A percentile compares a stretch with the other conserved stretches of the same genome.
Conservation (phyloP, 2,329 filamentous ascomycete genomes). For the Apiospora arundinis region DNA sequence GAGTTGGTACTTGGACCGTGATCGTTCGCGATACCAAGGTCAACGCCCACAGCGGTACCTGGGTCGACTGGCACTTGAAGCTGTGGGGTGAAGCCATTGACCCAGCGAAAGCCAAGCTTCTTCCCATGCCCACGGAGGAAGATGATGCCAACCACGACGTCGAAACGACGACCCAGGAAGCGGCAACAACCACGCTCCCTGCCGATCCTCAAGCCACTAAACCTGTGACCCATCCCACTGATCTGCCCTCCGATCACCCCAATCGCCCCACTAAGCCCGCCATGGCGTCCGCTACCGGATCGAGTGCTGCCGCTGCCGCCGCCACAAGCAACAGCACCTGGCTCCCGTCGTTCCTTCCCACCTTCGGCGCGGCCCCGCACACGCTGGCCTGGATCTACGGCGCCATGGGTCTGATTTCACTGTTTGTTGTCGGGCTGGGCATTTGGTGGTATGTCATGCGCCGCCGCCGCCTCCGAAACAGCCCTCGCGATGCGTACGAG, state of each 20-base stretch:
- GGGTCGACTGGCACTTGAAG: slow-evolving; percentile 91
- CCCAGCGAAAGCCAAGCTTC: slow-evolving; percentile 70
- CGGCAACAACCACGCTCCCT: slow-evolving; percentile 64
- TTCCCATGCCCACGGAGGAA: slow-evolving; percentile 82
- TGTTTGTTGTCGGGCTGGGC: slow-evolving; percentile 84
- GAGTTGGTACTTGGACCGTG: slow-evolving; percentile 88
- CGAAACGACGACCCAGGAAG: slow-evolving; percentile 66
- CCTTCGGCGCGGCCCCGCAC: slow-evolving; percentile 84
- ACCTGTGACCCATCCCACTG: slow-evolving; percentile 36
- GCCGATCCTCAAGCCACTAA: slow-evolving; percentile 51
- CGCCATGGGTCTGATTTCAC: slow-evolving; percentile 79
- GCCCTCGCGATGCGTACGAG: slow-evolving; percentile 83
- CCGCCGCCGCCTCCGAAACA: slow-evolving; percentile 76
- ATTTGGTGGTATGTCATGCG: slow-evolving; percentile 82
- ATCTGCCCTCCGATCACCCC: slow-evolving; percentile 66
- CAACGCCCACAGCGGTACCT: slow-evolving; percentile 78
- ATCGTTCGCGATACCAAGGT: slow-evolving; percentile 83
- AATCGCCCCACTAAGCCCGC: slow-evolving; percentile 64
- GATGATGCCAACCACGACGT: slow-evolving; percentile 84
- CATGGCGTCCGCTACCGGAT: slow-evolving; percentile 36
- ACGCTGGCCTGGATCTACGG: slow-evolving; percentile 96
- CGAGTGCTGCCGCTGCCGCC: slow-evolving; percentile 41
- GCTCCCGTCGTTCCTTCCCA: slow-evolving; percentile 87
- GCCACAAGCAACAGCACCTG: slow-evolving; percentile 61
- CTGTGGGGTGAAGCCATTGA: slow-evolving; percentile 93